Evolutionary conservation across 1,139 yeast genomes (phyloP).

Genomic region (Candida tetrigidarum): DNA sequence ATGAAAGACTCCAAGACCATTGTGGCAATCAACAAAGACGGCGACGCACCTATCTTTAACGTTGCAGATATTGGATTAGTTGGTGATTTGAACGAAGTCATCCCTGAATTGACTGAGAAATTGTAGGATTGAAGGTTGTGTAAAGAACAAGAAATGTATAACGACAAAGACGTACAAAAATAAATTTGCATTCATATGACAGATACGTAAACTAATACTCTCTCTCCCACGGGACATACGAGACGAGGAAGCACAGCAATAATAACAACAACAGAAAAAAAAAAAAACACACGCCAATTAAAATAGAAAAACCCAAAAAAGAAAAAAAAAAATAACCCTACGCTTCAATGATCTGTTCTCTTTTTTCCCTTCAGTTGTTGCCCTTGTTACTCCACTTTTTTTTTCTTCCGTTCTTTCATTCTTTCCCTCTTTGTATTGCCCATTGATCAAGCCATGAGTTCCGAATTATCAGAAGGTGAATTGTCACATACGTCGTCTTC

Average conservation of each 20-base stretch:
- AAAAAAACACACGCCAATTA: too few relatives aligned
- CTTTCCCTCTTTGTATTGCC: too few relatives aligned
- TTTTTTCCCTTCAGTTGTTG: background rate
- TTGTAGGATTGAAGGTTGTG: slow-evolving; percentile 30
- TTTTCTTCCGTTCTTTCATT: too few relatives aligned
- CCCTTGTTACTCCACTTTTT: background rate
- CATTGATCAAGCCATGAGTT: slow-evolving; percentile 1
- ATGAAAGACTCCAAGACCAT: slow-evolving; percentile 96
- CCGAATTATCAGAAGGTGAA: slow-evolving; percentile 5
- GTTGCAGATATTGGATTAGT: slow-evolving; percentile 90
- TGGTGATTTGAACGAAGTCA: slow-evolving; percentile 82
- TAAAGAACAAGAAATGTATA: too few relatives aligned
- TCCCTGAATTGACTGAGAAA: slow-evolving; percentile 87
- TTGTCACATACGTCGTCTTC: slow-evolving; percentile 24
- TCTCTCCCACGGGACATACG: too few relatives aligned
- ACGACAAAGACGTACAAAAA: background rate
- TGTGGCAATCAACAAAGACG: slow-evolving; percentile 94
- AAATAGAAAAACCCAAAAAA: too few relatives aligned
- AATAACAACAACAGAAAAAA: too few relatives aligned
- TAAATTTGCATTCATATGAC: too few relatives aligned
- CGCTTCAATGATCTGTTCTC: slow-evolving; percentile 1
- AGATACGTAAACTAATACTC: too few relatives aligned
- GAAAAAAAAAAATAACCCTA: background rate
- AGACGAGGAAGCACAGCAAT: too few relatives aligned
- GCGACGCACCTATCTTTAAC: slow-evolving; percentile 92